phyloP scores from a whole-genome alignment of 352 stramenopile genomes.

The Globisporangium barbulae region DNA sequence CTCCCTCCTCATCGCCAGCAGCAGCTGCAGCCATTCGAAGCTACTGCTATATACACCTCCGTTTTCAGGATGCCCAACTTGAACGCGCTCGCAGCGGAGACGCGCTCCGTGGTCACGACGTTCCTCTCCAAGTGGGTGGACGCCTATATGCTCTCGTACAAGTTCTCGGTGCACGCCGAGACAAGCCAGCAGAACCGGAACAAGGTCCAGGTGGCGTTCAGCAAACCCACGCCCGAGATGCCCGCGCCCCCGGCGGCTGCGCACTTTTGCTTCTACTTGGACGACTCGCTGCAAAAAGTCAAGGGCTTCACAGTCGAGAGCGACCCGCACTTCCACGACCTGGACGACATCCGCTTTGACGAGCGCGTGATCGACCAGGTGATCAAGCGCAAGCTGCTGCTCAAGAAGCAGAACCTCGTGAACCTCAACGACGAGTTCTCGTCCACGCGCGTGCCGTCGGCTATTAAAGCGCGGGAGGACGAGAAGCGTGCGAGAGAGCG shows the following conservation, averaged over 20 bases:
- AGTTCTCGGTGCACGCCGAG: constrained; percentile 42
- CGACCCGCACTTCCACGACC: constrained; percentile 55
- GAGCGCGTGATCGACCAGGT: constrained; percentile 53
- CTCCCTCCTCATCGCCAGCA: too few relatives aligned
- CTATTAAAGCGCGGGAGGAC: constrained; percentile 32
- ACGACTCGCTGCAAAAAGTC: constrained; percentile 35
- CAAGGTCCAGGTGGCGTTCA: constrained; percentile 59
- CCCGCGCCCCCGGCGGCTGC: constrained; percentile 45
- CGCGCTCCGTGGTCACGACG: constrained; percentile 32
- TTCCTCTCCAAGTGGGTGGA: constrained; percentile 45
- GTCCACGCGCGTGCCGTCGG: constrained; percentile 44
- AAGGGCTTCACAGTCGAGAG: constrained; percentile 58
- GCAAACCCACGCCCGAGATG: constrained; percentile 40
- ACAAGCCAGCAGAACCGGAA: constrained; percentile 29
- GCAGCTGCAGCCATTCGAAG: too few relatives aligned
- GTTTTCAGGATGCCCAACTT: constrained; percentile 19
- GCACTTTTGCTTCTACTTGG: constrained; percentile 57
- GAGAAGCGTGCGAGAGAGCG: constrained; percentile 33
- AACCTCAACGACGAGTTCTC: constrained; percentile 61
- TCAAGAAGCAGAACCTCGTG: constrained; percentile 39
- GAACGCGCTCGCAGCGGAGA: constrained; percentile 31
- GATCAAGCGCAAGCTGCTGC: constrained; percentile 50
- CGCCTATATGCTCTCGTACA: constrained; percentile 47
- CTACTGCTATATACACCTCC: too few relatives aligned
- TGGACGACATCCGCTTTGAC: constrained; percentile 44